Evolutionary conservation across 768 basidiomycete species (phyloP), one percentile per base, ranked within the genome.

Genomic region (Cytidiella melzeri): DNA sequence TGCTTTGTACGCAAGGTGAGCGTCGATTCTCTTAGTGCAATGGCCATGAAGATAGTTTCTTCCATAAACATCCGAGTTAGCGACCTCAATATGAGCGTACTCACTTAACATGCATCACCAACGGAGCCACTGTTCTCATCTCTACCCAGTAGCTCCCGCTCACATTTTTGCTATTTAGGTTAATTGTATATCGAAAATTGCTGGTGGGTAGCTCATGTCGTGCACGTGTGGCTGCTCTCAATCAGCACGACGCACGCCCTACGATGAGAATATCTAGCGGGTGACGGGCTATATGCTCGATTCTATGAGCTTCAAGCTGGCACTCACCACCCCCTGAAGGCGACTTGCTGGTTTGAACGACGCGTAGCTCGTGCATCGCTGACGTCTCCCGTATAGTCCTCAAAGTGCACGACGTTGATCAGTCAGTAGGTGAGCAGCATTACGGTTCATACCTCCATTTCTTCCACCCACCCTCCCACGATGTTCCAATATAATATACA

Each of bases 81-180:
- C 80, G 84, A 86, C 7, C 67, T 64, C 56, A 68, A 71, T 69
- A 78, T 84, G 83, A 84, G 73, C 83, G 83, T 66, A 67, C 82
- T 85, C 83, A 54, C 24, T 72, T 63, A 81, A 84, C 83, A 85
- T 86, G 84, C 84, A 87, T 73, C 72, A 73, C 72, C 72, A 73
- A 68, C 72, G 69, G 72, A 73, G 64, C 67, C 56, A n/a, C n/a
- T n/a, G n/a, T n/a, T n/a, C n/a, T n/a, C n/a, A n/a, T n/a, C n/a
- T n/a, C n/a, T n/a, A n/a, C n/a, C n/a, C n/a, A n/a, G n/a, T n/a
- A n/a, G n/a, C n/a, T n/a, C n/a, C n/a, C n/a, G n/a, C n/a, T n/a
- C n/a, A n/a, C n/a, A n/a, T n/a, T n/a, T n/a, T n/a, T n/a, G n/a
- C n/a, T n/a, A n/a, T n/a, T n/a, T n/a, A n/a, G n/a, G n/a, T n/a